A percentile compares a stretch with the other conserved stretches of the same genome.
Conservation (phyloP, 2,329 filamentous ascomycete species). For the Fusarium verrucosum region DNA sequence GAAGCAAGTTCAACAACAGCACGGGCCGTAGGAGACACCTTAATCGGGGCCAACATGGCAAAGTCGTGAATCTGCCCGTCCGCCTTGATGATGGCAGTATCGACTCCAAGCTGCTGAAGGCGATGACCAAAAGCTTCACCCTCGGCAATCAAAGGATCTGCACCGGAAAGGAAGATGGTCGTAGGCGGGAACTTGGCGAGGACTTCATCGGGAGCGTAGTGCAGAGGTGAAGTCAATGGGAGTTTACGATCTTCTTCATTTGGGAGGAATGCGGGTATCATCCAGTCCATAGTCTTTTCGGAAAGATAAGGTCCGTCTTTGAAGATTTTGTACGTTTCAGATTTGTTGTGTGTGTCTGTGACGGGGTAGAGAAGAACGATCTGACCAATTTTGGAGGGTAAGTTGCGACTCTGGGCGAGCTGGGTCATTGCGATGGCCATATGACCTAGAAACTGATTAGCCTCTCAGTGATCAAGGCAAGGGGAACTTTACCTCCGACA, state of each 20-base stretch:
- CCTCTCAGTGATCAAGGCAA: accelerated
- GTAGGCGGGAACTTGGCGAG: constrained; percentile 20
- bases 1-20: constrained; percentile 23
- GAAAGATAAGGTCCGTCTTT: constrained; percentile 21
- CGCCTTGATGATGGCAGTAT: constrained; percentile 8
- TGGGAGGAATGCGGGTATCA: constrained; percentile 11
- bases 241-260: constrained; percentile 14
- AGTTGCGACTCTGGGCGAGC: background rate
- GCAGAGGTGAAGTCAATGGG: constrained; percentile 15
- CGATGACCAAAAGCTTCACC: constrained; percentile 24
- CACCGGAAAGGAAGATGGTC: constrained; percentile 9
- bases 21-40: constrained; percentile 5
- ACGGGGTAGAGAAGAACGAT: constrained; percentile 22
- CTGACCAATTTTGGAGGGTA: constrained; percentile 7
- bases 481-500: background rate
- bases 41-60: constrained; percentile 8
- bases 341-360: constrained; percentile 22
- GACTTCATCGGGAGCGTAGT: background rate
- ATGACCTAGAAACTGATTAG: constrained; percentile 2
- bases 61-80: constrained; percentile 29
- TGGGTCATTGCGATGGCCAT: constrained; percentile 28
- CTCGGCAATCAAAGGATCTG: constrained; percentile 11
- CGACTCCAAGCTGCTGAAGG: constrained; percentile 2
- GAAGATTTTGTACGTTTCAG: constrained; percentile 14
- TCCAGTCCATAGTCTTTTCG: constrained; percentile 34